Conservation (phyloP, 2,329 filamentous ascomycete genomes). For the Incumbomyces delicatus region DNA sequence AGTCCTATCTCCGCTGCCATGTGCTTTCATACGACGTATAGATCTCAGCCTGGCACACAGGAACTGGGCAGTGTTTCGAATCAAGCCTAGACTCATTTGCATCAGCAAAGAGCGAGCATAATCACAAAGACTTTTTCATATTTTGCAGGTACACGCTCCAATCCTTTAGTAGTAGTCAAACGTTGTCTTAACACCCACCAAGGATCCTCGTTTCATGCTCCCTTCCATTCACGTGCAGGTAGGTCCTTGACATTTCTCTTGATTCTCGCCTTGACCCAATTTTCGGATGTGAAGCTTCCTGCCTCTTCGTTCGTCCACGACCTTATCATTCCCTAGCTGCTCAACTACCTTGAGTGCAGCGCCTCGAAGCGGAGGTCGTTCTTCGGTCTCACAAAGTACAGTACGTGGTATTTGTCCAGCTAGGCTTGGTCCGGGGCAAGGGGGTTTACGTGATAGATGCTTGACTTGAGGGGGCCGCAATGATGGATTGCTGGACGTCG, state of each 20-base stretch:
- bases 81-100: too few species aligned
- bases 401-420: slow-evolving; percentile 33
- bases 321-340: slow-evolving; percentile 22
- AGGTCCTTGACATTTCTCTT: slow-evolving; percentile 23
- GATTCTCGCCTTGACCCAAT: slow-evolving; percentile 27
- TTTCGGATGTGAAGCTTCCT: slow-evolving; percentile 22
- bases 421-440: slow-evolving; percentile 40
- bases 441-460: slow-evolving; percentile 41
- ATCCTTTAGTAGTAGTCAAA: slow-evolving; percentile 18
- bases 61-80: too few species aligned
- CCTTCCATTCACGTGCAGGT: slow-evolving; percentile 7
- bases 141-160: too few species aligned
- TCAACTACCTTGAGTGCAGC: slow-evolving; percentile 26
- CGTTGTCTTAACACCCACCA: slow-evolving; percentile 15
- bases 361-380: slow-evolving; percentile 24
- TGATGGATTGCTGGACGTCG: slow-evolving; percentile 39
- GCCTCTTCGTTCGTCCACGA: slow-evolving; percentile 3
- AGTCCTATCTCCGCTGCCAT: too few species aligned
- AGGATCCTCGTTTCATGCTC: slow-evolving; percentile 13
- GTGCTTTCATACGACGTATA: too few species aligned
- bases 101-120: too few species aligned
- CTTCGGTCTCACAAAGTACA: slow-evolving; percentile 39
- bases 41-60: too few species aligned
- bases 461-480: slow-evolving; percentile 41
- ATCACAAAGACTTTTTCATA: too few species aligned